Evolutionary conservation across 371 early-diverging fungal genomes (phyloP).

Genomic region (Mortierella sp.): DNA sequence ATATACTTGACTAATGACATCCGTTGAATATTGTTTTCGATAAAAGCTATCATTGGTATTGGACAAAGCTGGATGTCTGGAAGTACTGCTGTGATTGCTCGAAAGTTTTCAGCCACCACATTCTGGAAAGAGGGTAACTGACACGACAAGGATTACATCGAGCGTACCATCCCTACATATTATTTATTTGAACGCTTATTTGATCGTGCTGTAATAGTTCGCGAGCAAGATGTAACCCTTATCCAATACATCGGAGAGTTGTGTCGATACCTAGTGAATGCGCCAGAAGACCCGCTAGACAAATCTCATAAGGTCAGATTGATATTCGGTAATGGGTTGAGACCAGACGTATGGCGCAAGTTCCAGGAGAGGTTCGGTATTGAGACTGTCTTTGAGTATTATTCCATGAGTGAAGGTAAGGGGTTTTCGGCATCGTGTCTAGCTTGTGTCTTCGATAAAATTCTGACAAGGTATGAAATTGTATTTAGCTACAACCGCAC

Average conservation of each 20-base stretch:
- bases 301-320: constrained; percentile 62
- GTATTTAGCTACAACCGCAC: constrained; percentile 5
- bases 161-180: background rate
- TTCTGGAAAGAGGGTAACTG: constrained; percentile 50
- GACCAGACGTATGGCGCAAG: constrained; percentile 74
- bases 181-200: too few relatives aligned
- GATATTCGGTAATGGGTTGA: constrained; percentile 78
- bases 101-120: constrained; percentile 43
- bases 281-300: constrained; percentile 66
- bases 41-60: constrained; percentile 43
- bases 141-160: background rate
- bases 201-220: constrained; percentile 31
- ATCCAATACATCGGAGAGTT: constrained; percentile 73
- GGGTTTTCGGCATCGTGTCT: background rate
- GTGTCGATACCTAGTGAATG: constrained; percentile 72
- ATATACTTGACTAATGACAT: background rate
- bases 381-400: constrained; percentile 39
- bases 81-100: constrained; percentile 36
- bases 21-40: background rate
- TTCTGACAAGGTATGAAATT: background rate
- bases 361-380: constrained; percentile 64
- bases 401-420: constrained; percentile 55
- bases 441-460: background rate
- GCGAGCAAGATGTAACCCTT: constrained; percentile 1
- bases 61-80: constrained; percentile 39